phyloP scores from a whole-genome alignment of 805 yeast genomes.

The Saccharomycopsis microspora region DNA sequence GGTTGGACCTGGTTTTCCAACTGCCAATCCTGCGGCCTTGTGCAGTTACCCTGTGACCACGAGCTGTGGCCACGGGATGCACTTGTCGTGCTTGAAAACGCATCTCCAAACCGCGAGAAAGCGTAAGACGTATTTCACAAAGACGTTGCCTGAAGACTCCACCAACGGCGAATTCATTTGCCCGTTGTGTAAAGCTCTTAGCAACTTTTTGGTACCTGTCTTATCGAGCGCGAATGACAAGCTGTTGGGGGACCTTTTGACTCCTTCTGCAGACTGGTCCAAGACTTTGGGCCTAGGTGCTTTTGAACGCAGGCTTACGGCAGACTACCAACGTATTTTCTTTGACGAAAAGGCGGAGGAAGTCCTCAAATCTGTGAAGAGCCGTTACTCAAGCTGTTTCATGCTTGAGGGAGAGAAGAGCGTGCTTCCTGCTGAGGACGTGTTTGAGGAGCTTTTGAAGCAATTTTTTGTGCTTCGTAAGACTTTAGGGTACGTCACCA shows the following conservation, averaged over 20 bases:
- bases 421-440: neutral
- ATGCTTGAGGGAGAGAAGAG: neutral
- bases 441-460: slow-evolving; percentile 11
- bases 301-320: neutral
- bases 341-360: slow-evolving; percentile 5
- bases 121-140: slow-evolving; percentile 60
- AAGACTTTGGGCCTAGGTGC: neutral
- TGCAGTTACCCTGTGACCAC: slow-evolving; percentile 40
- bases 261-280: slow-evolving; percentile 1
- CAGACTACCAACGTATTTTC: slow-evolving; percentile 1
- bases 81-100: slow-evolving; percentile 60
- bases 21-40: slow-evolving; percentile 22
- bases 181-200: slow-evolving; percentile 82
- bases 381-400: neutral
- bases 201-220: slow-evolving; percentile 69
- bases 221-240: slow-evolving; percentile 8
- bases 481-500: slow-evolving; percentile 8
- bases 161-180: slow-evolving; percentile 65
- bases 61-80: slow-evolving; percentile 95
- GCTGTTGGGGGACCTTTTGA: neutral
- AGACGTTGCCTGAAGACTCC: slow-evolving; percentile 69
- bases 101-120: slow-evolving; percentile 45
- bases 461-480: slow-evolving; percentile 11
- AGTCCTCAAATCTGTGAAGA: neutral
- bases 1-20: slow-evolving; percentile 66